These are phyloP conservation scores for Colletotrichum sp. DNA, from an alignment of 2,329 filamentous ascomycete genomes.

Conservation along the genomic window DNA sequence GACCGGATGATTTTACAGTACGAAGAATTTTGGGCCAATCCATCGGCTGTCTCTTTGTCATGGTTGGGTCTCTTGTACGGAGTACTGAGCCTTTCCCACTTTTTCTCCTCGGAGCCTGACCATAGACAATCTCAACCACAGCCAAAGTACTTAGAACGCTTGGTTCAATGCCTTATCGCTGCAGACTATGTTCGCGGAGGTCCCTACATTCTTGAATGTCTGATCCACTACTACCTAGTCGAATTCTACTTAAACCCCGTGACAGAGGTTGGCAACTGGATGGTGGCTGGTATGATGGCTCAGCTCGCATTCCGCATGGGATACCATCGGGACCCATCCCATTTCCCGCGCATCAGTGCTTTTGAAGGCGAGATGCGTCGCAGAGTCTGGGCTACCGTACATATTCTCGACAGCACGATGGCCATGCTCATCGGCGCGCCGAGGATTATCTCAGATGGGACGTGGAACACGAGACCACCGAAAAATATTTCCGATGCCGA, in stretches of 20 bases:
- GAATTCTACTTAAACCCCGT: background rate
- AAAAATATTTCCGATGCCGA: background rate
- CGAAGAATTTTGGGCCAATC: too few species aligned
- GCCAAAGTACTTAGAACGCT: fast-evolving
- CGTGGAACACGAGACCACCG: background rate
- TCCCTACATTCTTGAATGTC: background rate
- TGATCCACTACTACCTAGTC: fast-evolving
- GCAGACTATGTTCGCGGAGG: background rate
- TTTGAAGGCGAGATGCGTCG: background rate
- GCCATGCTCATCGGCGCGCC: background rate
- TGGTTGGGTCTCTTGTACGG: too few species aligned
- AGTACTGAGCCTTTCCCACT: fast-evolving
- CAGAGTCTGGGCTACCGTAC: background rate
- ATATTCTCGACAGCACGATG: fast-evolving
- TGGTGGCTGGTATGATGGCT: fast-evolving
- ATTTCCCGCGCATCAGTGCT: fast-evolving
- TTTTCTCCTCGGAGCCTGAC: fast-evolving
- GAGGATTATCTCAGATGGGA: background rate
- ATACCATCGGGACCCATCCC: fast-evolving
- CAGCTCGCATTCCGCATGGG: background rate
- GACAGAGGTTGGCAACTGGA: background rate
- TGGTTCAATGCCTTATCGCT: background rate
- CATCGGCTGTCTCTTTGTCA: fast-evolving
- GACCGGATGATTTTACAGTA: too few species aligned
- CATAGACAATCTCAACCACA: fast-evolving